These are phyloP conservation scores for Plasmodium knowlesi DNA, from an alignment of 169 alveolate genomes.

Conservation along the genomic window DNA sequence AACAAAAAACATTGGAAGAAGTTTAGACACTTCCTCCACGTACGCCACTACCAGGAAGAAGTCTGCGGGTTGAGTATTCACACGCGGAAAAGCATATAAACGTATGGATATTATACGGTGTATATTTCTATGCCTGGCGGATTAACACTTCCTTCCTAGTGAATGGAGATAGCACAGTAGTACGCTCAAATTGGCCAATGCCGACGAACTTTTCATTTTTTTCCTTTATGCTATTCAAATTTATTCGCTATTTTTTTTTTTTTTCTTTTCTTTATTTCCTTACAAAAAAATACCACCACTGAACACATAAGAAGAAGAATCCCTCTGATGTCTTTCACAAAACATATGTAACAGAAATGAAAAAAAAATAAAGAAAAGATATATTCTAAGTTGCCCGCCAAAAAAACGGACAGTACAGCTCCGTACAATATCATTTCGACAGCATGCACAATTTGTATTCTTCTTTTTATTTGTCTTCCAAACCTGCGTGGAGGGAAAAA, in stretches of 20 bases:
- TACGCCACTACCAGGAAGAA: conserved; percentile 67
- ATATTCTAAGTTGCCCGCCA: conserved; percentile 57
- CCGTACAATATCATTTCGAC: conserved; percentile 72
- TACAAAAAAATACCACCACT: conserved; percentile 47
- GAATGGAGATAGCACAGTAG: background rate
- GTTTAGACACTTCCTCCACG: conserved; percentile 66
- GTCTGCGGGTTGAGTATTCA: conserved; percentile 10
- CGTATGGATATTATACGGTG: background rate
- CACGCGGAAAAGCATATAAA: background rate
- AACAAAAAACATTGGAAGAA: conserved; percentile 38
- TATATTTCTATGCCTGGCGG: background rate
- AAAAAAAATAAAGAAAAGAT: conserved; percentile 22
- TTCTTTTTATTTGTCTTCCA: conserved; percentile 27
- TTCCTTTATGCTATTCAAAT: background rate
- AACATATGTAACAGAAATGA: conserved; percentile 39
- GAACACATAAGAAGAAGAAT: conserved; percentile 23
- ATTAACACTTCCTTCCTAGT: background rate
- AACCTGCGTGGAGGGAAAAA: conserved; percentile 19
- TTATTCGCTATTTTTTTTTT: background rate
- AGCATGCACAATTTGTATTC: conserved; percentile 20
- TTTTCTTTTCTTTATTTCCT: conserved; percentile 2
- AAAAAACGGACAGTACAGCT: conserved; percentile 21
- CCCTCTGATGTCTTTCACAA: conserved; percentile 24
- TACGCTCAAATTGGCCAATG: background rate
- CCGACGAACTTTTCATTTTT: background rate